A percentile compares a stretch with the other conserved stretches of the same genome.
These are phyloP conservation scores for Tanacetum coccineum DNA, from an alignment of 129 eudicot species.

Conservation along the genomic window DNA sequence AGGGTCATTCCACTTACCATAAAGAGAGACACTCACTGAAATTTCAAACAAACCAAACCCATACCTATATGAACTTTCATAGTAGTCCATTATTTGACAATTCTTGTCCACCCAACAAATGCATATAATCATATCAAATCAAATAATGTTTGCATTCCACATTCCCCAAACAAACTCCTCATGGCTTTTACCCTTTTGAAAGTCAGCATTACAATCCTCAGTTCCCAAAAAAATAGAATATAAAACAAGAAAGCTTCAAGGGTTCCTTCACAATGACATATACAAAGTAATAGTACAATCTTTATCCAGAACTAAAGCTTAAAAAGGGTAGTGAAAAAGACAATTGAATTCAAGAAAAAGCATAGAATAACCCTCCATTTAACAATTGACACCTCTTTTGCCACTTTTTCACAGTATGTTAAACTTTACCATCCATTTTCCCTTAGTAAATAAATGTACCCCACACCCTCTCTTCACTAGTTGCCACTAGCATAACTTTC, in stretches of 20 bases:
- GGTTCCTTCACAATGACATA: slow-evolving; percentile 35
- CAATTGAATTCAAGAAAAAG: slow-evolving; percentile 28
- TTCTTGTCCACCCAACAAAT: slow-evolving; percentile 32
- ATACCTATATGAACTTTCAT: slow-evolving; percentile 22
- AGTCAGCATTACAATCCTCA: slow-evolving; percentile 40
- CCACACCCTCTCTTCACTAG: slow-evolving; percentile 38
- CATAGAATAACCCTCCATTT: slow-evolving; percentile 23
- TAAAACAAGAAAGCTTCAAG: slow-evolving; percentile 12
- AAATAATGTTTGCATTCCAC: slow-evolving; percentile 27
- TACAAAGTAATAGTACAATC: slow-evolving; percentile 34
- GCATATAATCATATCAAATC: slow-evolving; percentile 29
- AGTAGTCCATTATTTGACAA: slow-evolving; percentile 21
- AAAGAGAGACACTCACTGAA: slow-evolving; percentile 19
- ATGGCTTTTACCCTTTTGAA: slow-evolving; percentile 46
- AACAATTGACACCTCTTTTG: slow-evolving; percentile 19
- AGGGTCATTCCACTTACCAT: slow-evolving; percentile 24
- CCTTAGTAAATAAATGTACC: slow-evolving; percentile 14
- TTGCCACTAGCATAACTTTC: slow-evolving; percentile 33
- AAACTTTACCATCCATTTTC: slow-evolving; percentile 28
- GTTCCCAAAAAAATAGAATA: slow-evolving; percentile 11
- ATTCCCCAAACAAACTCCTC: slow-evolving; percentile 33
- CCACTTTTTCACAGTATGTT: slow-evolving; percentile 36
- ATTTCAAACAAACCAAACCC: slow-evolving; percentile 29
- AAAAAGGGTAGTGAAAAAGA: slow-evolving; percentile 36
- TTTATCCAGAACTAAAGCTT: slow-evolving; percentile 38